A percentile compares a stretch with the other conserved stretches of the same genome.
These are phyloP conservation scores for Yarrowia deformans DNA, from an alignment of 805 yeast genomes.

Conservation along the genomic window DNA sequence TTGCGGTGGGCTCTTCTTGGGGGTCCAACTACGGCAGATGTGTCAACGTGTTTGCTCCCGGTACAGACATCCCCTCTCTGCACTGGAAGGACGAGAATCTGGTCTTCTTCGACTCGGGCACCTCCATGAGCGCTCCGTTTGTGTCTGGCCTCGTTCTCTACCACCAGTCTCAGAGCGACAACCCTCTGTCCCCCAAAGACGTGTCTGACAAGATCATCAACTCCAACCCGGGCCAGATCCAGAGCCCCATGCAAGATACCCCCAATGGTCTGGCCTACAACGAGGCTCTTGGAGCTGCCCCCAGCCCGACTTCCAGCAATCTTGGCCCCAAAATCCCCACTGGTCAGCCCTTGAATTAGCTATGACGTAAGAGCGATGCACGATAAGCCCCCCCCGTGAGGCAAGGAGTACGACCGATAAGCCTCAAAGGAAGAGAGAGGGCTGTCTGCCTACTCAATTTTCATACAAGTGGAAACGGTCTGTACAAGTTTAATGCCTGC, in stretches of 20 bases:
- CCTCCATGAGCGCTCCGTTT: conserved; percentile 98
- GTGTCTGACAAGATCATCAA: conserved; percentile 17
- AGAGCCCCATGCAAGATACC: conserved; percentile 5
- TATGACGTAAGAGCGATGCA: not conserved
- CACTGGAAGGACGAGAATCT: conserved; percentile 47
- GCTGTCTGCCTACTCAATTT: no score
- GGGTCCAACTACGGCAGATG: conserved; percentile 93
- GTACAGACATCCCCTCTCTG: conserved; percentile 79
- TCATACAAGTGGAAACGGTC: no score
- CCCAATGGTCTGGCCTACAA: conserved; percentile 18
- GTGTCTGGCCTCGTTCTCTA: conserved; percentile 80
- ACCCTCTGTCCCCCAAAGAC: conserved; percentile 17
- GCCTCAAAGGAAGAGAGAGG: no score
- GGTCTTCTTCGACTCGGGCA: conserved; percentile 66
- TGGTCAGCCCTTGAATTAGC: conserved; percentile 9
- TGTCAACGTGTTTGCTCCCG: conserved; percentile 97
- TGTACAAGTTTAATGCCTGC: no score
- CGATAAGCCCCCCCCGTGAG: not conserved
- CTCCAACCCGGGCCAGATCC: conserved; percentile 6
- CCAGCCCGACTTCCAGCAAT: not conserved
- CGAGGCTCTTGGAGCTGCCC: conserved; percentile 12
- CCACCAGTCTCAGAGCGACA: conserved; percentile 62
- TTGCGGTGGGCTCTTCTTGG: conserved; percentile 67
- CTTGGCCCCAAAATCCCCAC: not conserved
- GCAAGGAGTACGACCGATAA: no score